A percentile compares a stretch with the other conserved stretches of the same genome.
phyloP scores from a whole-genome alignment of 1,284 basidiomycete species.

The Calocybe gambosa region DNA sequence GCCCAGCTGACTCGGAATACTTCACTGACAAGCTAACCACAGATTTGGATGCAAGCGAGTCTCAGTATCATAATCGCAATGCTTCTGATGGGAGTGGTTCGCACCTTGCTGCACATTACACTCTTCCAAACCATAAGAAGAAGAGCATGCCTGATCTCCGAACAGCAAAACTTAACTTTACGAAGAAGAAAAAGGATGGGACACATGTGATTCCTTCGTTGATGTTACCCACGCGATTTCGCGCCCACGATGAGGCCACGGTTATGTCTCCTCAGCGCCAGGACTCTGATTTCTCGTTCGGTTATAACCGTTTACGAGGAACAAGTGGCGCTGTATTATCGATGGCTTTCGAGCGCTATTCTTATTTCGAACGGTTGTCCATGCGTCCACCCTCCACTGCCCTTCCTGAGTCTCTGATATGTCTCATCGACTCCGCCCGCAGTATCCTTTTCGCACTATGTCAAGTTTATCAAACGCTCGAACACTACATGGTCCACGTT shows the following conservation, averaged over 20 bases:
- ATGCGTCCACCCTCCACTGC: conserved; percentile 68
- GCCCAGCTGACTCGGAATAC: conserved; percentile 49
- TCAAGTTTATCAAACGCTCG: conserved; percentile 86
- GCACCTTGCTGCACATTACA: conserved; percentile 27
- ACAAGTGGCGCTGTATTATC: conserved; percentile 39
- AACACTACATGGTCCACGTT: conserved; percentile 84
- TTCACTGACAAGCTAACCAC: conserved; percentile 26
- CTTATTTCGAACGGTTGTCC: conserved; percentile 88
- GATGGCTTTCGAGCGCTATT: conserved; percentile 79
- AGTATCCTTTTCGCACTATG: conserved; percentile 91
- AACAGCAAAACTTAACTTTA: conserved; percentile 41
- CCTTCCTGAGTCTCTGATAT: conserved; percentile 69
- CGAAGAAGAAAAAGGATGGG: conserved; percentile 21
- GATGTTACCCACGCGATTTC: conserved; percentile 14
- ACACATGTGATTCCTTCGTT: conserved; percentile 13
- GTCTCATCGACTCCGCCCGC: conserved; percentile 82
- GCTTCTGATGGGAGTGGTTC: conserved; percentile 48
- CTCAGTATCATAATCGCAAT: conserved; percentile 43
- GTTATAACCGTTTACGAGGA: conserved; percentile 27
- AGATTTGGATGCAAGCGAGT: conserved; percentile 3
- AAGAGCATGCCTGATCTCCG: conserved; percentile 88
- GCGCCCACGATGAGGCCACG: conserved; percentile 30
- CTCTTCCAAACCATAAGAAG: conserved; percentile 46
- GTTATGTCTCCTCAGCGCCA: conserved; percentile 40
- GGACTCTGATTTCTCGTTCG: conserved; percentile 38